A percentile compares a stretch with the other conserved stretches of the same genome.
phyloP scores from a whole-genome alignment of 768 basidiomycete genomes.

The Tricholoma hemisulphureum region DNA sequence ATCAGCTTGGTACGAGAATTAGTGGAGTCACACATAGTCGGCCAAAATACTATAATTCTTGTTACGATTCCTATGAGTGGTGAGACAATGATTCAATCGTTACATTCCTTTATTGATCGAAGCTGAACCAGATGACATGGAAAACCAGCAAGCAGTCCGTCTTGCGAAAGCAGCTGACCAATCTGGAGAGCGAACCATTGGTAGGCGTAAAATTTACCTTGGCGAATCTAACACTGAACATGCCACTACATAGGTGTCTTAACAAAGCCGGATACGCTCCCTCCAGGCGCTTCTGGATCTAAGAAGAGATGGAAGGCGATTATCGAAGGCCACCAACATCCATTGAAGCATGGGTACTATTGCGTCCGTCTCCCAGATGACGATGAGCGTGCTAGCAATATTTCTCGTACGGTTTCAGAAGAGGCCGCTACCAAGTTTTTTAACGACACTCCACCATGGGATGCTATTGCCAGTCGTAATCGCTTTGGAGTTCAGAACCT shows the following conservation, averaged over 20 bases:
- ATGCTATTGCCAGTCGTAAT: conserved; percentile 13
- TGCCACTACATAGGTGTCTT: conserved; percentile 59
- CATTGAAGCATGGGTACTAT: conserved; percentile 41
- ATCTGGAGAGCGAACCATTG: conserved; percentile 49
- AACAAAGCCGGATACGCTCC: conserved; percentile 53
- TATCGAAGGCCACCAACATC: conserved; percentile 32
- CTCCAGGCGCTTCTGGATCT: conserved; percentile 33
- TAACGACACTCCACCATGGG: conserved; percentile 35
- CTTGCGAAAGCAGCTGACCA: conserved; percentile 48
- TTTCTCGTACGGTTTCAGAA: conserved; percentile 31
- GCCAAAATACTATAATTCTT: conserved; percentile 47
- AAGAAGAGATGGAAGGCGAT: conserved; percentile 42
- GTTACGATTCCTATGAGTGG: conserved; percentile 55
- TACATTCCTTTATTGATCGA: background rate
- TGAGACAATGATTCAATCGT: conserved; percentile 14
- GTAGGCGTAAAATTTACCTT: conserved; percentile 20
- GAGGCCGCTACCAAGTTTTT: conserved; percentile 35
- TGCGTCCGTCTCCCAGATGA: conserved; percentile 45
- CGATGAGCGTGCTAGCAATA: conserved; percentile 28
- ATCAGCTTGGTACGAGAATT: conserved; percentile 47
- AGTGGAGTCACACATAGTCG: conserved; percentile 43
- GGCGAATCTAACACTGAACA: no score
- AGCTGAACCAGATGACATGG: conserved; percentile 49
- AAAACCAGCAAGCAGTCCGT: conserved; percentile 54
- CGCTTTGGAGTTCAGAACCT: conserved; percentile 39